Conservation (phyloP, 169 alveolate species). For the Plasmodium blacklocki region DNA sequence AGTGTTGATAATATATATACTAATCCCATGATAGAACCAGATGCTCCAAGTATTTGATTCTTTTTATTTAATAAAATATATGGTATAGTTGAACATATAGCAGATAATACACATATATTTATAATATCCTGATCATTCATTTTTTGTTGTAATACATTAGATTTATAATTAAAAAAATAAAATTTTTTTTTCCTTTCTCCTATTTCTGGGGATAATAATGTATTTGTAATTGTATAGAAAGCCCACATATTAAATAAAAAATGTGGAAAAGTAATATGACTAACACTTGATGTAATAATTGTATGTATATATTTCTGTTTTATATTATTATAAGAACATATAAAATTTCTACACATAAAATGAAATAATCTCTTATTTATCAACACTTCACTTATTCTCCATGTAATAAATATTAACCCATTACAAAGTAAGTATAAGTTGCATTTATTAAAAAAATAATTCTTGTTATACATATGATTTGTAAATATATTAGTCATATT, state of each 20-base stretch:
- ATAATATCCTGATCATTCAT: conserved; percentile 50
- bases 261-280: conserved; percentile 76
- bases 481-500: conserved; percentile 26
- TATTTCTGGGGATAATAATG: conserved; percentile 73
- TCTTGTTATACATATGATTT: neutral
- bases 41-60: conserved; percentile 85
- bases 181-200: conserved; percentile 54
- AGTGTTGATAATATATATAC: conserved; percentile 81
- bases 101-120: conserved; percentile 49
- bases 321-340: conserved; percentile 81
- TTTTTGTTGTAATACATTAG: conserved; percentile 65
- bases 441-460: conserved; percentile 38
- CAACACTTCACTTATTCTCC: conserved; percentile 79
- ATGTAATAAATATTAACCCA: conserved; percentile 78
- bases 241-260: conserved; percentile 76
- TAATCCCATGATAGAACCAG: conserved; percentile 87
- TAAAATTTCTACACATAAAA: conserved; percentile 81
- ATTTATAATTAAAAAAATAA: conserved; percentile 62
- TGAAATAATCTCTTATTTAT: conserved; percentile 75
- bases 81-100: conserved; percentile 52
- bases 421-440: conserved; percentile 78
- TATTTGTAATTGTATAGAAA: conserved; percentile 56
- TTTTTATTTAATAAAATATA: conserved; percentile 41
- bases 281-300: conserved; percentile 81
- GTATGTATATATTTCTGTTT: conserved; percentile 80